phyloP scores from a whole-genome alignment of 1,284 basidiomycete genomes.

The Phlebopus sp. region DNA sequence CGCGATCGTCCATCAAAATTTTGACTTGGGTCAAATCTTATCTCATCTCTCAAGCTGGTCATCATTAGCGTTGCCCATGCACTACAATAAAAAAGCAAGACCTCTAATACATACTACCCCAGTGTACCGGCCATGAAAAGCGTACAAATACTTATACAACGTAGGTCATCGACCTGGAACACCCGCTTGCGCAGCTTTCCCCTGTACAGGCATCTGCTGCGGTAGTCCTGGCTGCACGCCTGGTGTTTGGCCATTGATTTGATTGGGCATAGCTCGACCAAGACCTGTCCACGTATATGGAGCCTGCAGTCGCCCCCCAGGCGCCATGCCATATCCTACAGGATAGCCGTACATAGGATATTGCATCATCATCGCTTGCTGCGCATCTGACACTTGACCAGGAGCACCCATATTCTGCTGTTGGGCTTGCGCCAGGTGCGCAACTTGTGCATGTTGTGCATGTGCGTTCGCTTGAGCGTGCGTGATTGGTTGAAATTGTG shows the following conservation, averaged over 20 bases:
- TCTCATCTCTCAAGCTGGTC: slow-evolving; percentile 23
- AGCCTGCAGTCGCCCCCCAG: slow-evolving; percentile 18
- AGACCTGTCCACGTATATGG: slow-evolving; percentile 30
- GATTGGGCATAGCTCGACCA: slow-evolving; percentile 29
- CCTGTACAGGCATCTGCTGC: slow-evolving; percentile 33
- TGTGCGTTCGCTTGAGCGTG: slow-evolving; percentile 25
- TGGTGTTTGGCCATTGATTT: slow-evolving; percentile 24
- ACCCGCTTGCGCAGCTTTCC: slow-evolving; percentile 37
- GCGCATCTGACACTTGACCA: slow-evolving; percentile 23
- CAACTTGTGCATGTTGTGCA: slow-evolving; percentile 26
- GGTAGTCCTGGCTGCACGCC: slow-evolving; percentile 32
- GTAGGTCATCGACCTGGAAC: slow-evolving; percentile 35
- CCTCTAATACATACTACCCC: not conserved
- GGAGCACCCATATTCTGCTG: slow-evolving; percentile 23
- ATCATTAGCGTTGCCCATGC: not conserved
- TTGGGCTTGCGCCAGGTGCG: slow-evolving; percentile 22
- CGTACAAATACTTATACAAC: slow-evolving; percentile 7
- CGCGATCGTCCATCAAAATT: not conserved
- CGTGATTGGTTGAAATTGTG: slow-evolving; percentile 21
- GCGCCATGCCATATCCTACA: slow-evolving; percentile 29
- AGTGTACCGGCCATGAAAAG: not conserved
- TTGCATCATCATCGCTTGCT: slow-evolving; percentile 32
- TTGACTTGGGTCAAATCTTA: slow-evolving; percentile 4
- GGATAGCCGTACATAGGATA: slow-evolving; percentile 33
- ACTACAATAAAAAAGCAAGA: not conserved